Base-by-base conservation (phyloP, 208 protist species). In the Wallacemonas sp. region DNA sequence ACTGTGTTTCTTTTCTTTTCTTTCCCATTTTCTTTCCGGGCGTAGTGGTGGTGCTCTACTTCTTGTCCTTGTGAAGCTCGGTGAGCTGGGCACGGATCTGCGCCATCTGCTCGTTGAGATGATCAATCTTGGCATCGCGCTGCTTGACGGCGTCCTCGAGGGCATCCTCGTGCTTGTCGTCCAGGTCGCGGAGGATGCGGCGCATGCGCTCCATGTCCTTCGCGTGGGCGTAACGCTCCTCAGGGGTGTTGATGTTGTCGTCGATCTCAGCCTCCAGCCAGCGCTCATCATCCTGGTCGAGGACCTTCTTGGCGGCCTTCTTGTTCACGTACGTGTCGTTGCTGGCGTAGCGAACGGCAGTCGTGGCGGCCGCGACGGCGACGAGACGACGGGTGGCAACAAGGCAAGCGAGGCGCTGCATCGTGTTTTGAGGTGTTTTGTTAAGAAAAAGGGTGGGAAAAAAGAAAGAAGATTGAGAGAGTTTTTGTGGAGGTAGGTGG, bases 191-290 rank as follows among this genome's bases (percentile, higher is more conserved):
- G 38, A 87, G 54, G 29, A 95, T 63, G 26, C 58, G 66, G 68
- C 83, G 81, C 60, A 95, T 70, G n/a, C 62, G 33, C 68, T 90
- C 77, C 17, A 82, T 48, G 61, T 92, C 82, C 26, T 73, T 74
- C 19, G 82, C 61, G 65, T 83, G 74, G 2, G 89, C 89, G 69
- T 95, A 95, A 27, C 81, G 85, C 63, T 95, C 89, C 72, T 95
- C 86, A 26, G 87, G 86, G 11, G 83, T 78, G 48, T 79, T 79
- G 36, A 92, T 83, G 61, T 92, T 92, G 65, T 92, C 81, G 26
- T 93, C 85, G 23, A 93, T 74, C 76, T 95, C 86, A n/a, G 89
- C 89, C 80, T 95, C 89, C 19, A 95, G 64, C 89, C 89, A 95
- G 63, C 85, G 84, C 39, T 79, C 78, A 58, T 92, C 86, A 12